Evolutionary conservation across 2,329 filamentous ascomycete genomes (phyloP).

Genomic region (Sporothrix protearum): DNA sequence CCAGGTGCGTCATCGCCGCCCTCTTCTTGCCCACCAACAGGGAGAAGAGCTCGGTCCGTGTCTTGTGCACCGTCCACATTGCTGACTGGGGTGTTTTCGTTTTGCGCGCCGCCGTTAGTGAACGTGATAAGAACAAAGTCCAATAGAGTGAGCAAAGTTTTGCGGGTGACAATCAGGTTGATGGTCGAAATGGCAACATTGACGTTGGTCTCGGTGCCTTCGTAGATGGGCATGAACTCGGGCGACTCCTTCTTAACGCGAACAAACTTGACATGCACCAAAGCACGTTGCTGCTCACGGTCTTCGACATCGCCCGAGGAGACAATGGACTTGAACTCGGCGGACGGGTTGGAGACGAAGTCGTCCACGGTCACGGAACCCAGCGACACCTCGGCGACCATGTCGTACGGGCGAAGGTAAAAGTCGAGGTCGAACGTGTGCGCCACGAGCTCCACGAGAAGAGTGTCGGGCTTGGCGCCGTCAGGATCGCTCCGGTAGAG

Average conservation of each 20-base stretch:
- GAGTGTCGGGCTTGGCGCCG: conserved; percentile 67
- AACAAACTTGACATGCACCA: conserved; percentile 85
- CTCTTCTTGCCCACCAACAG: background rate
- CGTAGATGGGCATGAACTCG: conserved; percentile 86
- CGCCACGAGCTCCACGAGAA: conserved; percentile 87
- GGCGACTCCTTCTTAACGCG: conserved; percentile 88
- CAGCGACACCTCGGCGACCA: conserved; percentile 86
- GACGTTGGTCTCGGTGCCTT: conserved; percentile 90
- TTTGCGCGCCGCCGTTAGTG: conserved; percentile 55
- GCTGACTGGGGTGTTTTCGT: conserved; percentile 36
- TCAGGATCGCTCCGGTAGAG: conserved; percentile 83
- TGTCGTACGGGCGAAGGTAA: conserved; percentile 83
- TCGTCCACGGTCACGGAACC: conserved; percentile 87
- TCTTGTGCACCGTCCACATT: conserved; percentile 33
- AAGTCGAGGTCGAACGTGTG: conserved; percentile 85
- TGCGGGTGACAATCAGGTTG: conserved; percentile 89
- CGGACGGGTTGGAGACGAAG: conserved; percentile 82
- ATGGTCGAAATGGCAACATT: conserved; percentile 91
- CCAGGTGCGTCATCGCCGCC: conserved; percentile 33
- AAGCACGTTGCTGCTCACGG: conserved; percentile 69
- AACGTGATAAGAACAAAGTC: conserved; percentile 96
- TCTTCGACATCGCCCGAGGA: conserved; percentile 74
- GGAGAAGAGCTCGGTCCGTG: background rate
- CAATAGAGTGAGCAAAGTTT: conserved; percentile 83
- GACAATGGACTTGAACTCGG: conserved; percentile 96